Evolutionary conservation across 495 filamentous ascomycete species (phyloP), one percentile per base, ranked within the genome.

Genomic region (Talaromyces trachyspermus): DNA sequence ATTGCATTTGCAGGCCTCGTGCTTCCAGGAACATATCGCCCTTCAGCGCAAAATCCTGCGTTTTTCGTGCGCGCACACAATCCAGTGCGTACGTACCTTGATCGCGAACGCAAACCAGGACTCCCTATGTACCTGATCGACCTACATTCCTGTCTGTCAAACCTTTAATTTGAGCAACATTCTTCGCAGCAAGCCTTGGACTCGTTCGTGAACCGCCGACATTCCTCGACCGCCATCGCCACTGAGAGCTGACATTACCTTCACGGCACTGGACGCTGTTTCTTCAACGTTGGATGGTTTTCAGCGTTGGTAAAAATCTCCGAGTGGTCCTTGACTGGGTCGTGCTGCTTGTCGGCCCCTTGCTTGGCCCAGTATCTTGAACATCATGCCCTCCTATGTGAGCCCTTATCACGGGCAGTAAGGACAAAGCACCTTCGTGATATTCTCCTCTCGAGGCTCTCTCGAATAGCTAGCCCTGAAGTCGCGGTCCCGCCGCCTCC

Each of bases 331-430:
- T 45, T 67, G 51, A 67, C 64, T 67, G 63, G 65, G 58, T 62
- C 60, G 63, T 68, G 61, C 59, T 54, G 57, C 57, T 50, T 55
- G 38, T 53, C 33, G 46, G 58, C 59, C 65, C 68, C 69, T 72
- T 72, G 69, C 69, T 59, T 69, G 44, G 5, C 20, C 17, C 44
- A 37, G 32, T 36, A 36, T 46, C 44, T 42, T 26, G 44, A 58
- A 56, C 58, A 61, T 63, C 60, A 56, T 54, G 54, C 55, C 58
- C 54, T 60, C 57, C 60, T 61, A 26, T 61, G 19, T 54, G 53
- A 54, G 57, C 65, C 63, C 65, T 70, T 64, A 72, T 70, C 70
- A 64, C n/a, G 61, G 61, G 60, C 60, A 49, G 56, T 62, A 63
- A 60, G 61, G 60, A 61, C 49, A 49, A 58, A 23, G 50, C 50